Evolutionary conservation across 2,329 filamentous ascomycete species (phyloP), one percentile per base, ranked within the genome.

Genomic region (Colletotrichum sansevieriae): DNA sequence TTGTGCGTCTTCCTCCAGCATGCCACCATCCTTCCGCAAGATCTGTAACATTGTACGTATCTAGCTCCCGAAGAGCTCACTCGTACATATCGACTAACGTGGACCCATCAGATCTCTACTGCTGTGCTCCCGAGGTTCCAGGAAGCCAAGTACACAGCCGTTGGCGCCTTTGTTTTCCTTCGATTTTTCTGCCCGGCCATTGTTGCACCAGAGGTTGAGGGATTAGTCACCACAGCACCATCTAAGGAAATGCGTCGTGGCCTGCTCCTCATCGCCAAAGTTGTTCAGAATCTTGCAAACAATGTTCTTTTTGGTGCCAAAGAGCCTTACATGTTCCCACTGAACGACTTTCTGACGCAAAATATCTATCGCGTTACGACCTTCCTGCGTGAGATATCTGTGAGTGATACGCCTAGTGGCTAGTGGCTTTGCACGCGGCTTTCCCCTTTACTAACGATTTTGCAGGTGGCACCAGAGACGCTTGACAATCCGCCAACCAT

Each of bases 141-240:
- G 0, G 90, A 92, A 68, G 89, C 90, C 6, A 92, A 91, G 76
- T 92, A 91, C 74, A 92, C 90, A 0, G 90, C 90, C 3, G 90
- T 92, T 13, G 90, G 90, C 1, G 89, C 90, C 0, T 92, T 92
- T 74, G 88, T 92, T 65, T 92, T 92, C 74, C 82, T 92, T 25
- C 86, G 90, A 9, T 92, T 92, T 80, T 92, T 92, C 75, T 92
- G 90, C 71, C 90, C 90, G 8, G 90, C 90, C 29, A 92, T 92
- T 62, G 90, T 92, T 15, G 89, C 90, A 1, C 90, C 90, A 0
- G 90, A 92, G 74, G 86, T 84, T 1, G 90, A 92, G 74, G 89
- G 89, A 2, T 81, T 92, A n/a, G 87, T 92, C 18, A 80, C 83
- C 15, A 82, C 82, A 2, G 74, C 87, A 3, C 90, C 89, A 6